Base-by-base conservation (phyloP, 345 rosid genomes). In the Crucihimalaya himalaica region DNA sequence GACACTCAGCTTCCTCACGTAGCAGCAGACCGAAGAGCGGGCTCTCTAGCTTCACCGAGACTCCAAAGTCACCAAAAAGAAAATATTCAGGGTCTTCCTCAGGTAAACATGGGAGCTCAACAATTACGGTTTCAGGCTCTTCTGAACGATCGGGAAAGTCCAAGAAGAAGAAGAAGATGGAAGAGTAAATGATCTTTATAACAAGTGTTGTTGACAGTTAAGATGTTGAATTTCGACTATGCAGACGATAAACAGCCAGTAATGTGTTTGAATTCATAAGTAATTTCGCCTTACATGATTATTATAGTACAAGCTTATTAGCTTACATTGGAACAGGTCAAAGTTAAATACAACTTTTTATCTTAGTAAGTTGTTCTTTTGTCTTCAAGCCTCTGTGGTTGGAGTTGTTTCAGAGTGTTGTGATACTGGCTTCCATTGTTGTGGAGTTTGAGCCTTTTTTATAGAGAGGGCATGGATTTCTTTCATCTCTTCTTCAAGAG, bases 391-490 rank as follows among this genome's bases (percentile, higher is more conserved):
- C 55, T 75, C 76, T 43, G 66, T 13, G 55, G 46, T 79, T 79
- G 80, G 34, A 61, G 59, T 72, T 34, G 89, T 81, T 63, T 54
- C 83, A 2, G 91, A 27, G 72, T 47, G 61, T 15, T 80, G 77
- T 66, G 87, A 84, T 60, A 76, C 76, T 72, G 86, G 89, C 67
- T 86, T 86, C 98, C 93, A 87, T 80, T 86, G 97, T 10, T 77
- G 87, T 3, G 93, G 90, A 19, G 91, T 84, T 51, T 79, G 57
- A 48, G 91, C 89, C 83, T 87, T 93, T 82, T 83, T 88, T 14
- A 90, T 90, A 2, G 97, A 93, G 54, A 91, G 91, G 37, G 98
- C 97, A 68, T 93, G 98, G 46, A 93, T 93, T 79, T 91, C 72
- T 80, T 88, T 87, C 89, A 93, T 85, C 84, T 93, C 97, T 81